Evolutionary conservation across 129 eudicot species (phyloP), one percentile per base, ranked within the genome.

Genomic region (Centaurea solstitialis): DNA sequence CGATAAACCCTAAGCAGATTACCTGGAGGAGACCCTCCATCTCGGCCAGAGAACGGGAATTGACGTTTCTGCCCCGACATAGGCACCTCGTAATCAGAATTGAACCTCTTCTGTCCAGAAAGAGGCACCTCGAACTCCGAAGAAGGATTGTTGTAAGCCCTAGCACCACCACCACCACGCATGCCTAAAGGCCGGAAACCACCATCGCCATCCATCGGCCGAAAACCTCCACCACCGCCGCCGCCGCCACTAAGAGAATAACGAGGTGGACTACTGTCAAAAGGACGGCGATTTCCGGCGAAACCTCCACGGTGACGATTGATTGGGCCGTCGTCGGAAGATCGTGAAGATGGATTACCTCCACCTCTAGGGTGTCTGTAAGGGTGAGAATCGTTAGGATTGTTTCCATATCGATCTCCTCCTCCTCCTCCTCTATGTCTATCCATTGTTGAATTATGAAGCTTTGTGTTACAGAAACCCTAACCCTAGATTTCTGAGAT

Each of bases 51-150:
- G 45, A 94, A 94, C 0, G 95, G 94, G 20, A 82, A 94, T 26
- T 86, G 93, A 76, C 98, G 90, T 85, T 94, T 94, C 81, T 94
- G 97, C 2, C 97, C 97, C 0, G 93, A 39, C 50, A 92, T 84
- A 76, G 87, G 85, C 62, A 87, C 78, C n/a, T 87, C 84, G 5
- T 71, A 77, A 28, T 81, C 85, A 64, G 85, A 21, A 72, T 72
- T 72, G 43, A 77, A 83, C 69, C 86, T 71, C 39, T 79, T 79
- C 73, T 79, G 89, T 2, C 91, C 89, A 1, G 89, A 76, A 66
- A 88, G 88, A 0, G 86, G 88, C 69, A 87, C 80, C 53, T 81
- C 80, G 26, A 80, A 90, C 64, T 85, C 83, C 13, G 83, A 78
- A 71, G 81, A 70, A 70, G 81, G 72, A 75, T 82, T 71, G 28